Evolutionary conservation across 148 eudicot genomes (phyloP).

Genomic region (Salicornia ramosissima): DNA sequence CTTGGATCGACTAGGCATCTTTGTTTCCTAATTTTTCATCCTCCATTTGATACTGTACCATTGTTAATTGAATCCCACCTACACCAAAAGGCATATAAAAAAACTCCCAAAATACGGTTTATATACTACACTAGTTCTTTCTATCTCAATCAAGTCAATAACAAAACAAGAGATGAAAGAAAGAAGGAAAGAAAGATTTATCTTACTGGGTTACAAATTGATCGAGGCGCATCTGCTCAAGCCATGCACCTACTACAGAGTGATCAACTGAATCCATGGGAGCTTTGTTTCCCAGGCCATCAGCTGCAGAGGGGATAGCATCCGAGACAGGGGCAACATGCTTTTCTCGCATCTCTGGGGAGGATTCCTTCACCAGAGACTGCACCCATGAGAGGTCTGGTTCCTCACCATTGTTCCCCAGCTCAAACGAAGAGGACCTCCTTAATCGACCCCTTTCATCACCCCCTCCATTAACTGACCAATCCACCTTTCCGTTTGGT

Average conservation of each 20-base stretch:
- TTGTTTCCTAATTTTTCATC: conserved; percentile 6
- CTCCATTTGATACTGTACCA: conserved; percentile 13
- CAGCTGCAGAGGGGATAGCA: conserved; percentile 36
- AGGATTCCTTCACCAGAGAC: conserved; percentile 67
- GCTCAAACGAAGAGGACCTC: conserved; percentile 49
- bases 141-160: conserved; percentile 14
- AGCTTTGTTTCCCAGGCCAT: conserved; percentile 28
- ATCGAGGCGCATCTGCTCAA: conserved; percentile 81
- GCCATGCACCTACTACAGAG: conserved; percentile 63
- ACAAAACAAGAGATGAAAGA: conserved; percentile 15
- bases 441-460: conserved; percentile 30
- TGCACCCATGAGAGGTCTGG: conserved; percentile 82
- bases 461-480: conserved; percentile 39
- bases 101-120: conserved; percentile 18
- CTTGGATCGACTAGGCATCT: neutral
- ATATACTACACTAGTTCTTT: conserved; percentile 32
- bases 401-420: conserved; percentile 40
- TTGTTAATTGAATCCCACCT: conserved; percentile 11
- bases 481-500: conserved; percentile 42
- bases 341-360: conserved; percentile 48
- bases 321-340: conserved; percentile 29
- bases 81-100: conserved; percentile 17
- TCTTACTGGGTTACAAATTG: conserved; percentile 45
- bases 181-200: too few species aligned
- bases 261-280: conserved; percentile 39